These are phyloP conservation scores for Myrmaecium sp. DNA, from an alignment of 2,329 filamentous ascomycete genomes.

Conservation along the genomic window DNA sequence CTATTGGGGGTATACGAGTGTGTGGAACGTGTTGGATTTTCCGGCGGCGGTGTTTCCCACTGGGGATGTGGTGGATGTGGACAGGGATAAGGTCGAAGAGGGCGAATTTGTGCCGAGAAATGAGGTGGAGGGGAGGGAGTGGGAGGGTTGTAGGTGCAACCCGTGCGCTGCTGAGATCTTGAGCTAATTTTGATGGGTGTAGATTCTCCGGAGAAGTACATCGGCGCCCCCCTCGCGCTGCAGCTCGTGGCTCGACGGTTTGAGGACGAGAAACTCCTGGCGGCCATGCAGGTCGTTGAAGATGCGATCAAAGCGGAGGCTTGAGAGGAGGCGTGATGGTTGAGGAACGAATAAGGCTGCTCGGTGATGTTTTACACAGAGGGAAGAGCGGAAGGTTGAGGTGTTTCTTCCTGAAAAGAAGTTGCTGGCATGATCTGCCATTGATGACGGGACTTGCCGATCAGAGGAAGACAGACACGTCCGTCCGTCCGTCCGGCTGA, in stretches of 20 bases:
- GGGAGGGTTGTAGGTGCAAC: conserved; percentile 26
- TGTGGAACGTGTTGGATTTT: conserved; percentile 56
- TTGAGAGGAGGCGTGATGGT: too few relatives aligned
- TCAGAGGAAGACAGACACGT: too few relatives aligned
- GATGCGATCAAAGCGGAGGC: too few relatives aligned
- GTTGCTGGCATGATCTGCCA: too few relatives aligned
- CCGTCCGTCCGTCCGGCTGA: too few relatives aligned
- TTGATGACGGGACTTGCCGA: too few relatives aligned
- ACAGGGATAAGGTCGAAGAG: conserved; percentile 21
- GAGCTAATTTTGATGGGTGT: conserved; percentile 1
- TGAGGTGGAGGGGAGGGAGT: conserved; percentile 31
- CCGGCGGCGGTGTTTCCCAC: conserved; percentile 46
- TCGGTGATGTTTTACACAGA: too few relatives aligned
- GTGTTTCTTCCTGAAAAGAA: too few relatives aligned
- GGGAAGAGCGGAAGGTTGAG: too few relatives aligned
- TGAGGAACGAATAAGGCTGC: too few relatives aligned
- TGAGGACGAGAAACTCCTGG: conserved; percentile 37
- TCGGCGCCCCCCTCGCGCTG: conserved; percentile 33
- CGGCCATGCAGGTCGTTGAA: conserved; percentile 22
- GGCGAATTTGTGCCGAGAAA: conserved; percentile 24
- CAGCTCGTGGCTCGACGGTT: conserved; percentile 37
- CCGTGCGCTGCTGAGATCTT: conserved; percentile 2
- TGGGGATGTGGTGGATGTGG: conserved; percentile 24
- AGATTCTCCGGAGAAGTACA: conserved; percentile 29
- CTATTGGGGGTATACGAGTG: conserved; percentile 48